Conservation (phyloP, 805 yeast species). For the Teunomyces pallodes region DNA sequence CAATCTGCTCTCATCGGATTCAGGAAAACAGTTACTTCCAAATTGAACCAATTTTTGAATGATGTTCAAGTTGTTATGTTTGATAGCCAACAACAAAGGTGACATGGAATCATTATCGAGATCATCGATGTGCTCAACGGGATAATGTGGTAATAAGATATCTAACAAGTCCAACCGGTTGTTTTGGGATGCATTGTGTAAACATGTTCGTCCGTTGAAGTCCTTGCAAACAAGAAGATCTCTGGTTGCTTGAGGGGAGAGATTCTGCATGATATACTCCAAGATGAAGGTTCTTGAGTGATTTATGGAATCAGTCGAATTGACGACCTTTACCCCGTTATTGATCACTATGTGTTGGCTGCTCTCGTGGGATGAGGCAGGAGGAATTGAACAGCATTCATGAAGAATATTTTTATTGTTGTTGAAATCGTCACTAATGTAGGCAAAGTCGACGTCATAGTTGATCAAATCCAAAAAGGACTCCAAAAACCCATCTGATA, state of each 20-base stretch:
- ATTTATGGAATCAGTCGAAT: conserved; percentile 34
- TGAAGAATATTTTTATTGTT: conserved; percentile 70
- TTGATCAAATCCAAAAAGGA: conserved; percentile 45
- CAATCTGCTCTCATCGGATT: conserved; percentile 49
- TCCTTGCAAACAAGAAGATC: conserved; percentile 45
- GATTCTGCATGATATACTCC: conserved; percentile 27
- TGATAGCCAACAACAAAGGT: conserved; percentile 77
- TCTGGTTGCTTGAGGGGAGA: conserved; percentile 13
- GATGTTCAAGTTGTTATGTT: conserved; percentile 54
- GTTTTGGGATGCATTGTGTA: conserved; percentile 79
- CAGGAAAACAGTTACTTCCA: conserved; percentile 40
- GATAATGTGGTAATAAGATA: conserved; percentile 38
- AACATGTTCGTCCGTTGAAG: conserved; percentile 72
- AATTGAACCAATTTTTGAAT: conserved; percentile 29
- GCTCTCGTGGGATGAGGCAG: conserved; percentile 31
- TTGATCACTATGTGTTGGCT: conserved; percentile 36
- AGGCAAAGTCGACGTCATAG: conserved; percentile 55
- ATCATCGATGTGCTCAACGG: conserved; percentile 41
- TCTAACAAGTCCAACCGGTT: conserved; percentile 45
- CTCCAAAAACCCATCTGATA: conserved; percentile 60
- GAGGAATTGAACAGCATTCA: conserved; percentile 51
- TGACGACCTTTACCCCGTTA: conserved; percentile 41
- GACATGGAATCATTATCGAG: conserved; percentile 77
- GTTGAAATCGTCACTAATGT: conserved; percentile 60
- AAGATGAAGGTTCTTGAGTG: conserved; percentile 40